Conservation (phyloP, 2,329 filamentous ascomycete species). For the Tolypocladium guangdongense region DNA sequence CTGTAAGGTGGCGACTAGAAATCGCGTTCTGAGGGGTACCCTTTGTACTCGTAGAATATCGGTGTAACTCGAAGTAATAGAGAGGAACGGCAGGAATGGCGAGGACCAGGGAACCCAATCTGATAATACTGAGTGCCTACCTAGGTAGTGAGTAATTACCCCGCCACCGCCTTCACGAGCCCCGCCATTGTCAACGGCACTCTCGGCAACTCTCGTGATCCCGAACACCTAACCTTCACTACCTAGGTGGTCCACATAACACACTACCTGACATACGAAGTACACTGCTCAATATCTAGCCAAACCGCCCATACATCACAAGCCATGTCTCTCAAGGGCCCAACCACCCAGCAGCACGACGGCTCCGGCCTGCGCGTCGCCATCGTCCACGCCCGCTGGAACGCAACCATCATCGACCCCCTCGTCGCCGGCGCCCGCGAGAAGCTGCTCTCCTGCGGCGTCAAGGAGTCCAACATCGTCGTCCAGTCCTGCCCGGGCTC, state of each 20-base stretch:
- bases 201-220: too few species aligned
- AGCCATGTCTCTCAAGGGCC: constrained; percentile 42
- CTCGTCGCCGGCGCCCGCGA: constrained; percentile 73
- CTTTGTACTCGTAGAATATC: too few species aligned
- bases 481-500: constrained; percentile 84
- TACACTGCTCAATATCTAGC: not conserved
- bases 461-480: constrained; percentile 79
- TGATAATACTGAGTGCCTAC: too few species aligned
- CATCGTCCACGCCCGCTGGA: constrained; percentile 96
- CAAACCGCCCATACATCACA: not conserved
- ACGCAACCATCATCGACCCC: constrained; percentile 74
- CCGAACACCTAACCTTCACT: too few species aligned
- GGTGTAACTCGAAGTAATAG: too few species aligned
- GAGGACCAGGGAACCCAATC: too few species aligned
- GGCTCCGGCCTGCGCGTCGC: constrained; percentile 74
- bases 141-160: too few species aligned
- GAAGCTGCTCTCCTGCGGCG: constrained; percentile 66
- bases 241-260: not conserved
- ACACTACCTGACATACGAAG: not conserved
- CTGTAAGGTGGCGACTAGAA: too few species aligned
- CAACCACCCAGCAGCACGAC: constrained; percentile 46
- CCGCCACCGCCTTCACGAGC: not conserved
- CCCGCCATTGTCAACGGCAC: not conserved
- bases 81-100: too few species aligned
- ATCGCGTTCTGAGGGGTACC: too few species aligned